Evolutionary conservation across 23 red algal genomes (phyloP), one percentile per base, ranked within the genome.

Genomic region (Chondrus crispus): DNA sequence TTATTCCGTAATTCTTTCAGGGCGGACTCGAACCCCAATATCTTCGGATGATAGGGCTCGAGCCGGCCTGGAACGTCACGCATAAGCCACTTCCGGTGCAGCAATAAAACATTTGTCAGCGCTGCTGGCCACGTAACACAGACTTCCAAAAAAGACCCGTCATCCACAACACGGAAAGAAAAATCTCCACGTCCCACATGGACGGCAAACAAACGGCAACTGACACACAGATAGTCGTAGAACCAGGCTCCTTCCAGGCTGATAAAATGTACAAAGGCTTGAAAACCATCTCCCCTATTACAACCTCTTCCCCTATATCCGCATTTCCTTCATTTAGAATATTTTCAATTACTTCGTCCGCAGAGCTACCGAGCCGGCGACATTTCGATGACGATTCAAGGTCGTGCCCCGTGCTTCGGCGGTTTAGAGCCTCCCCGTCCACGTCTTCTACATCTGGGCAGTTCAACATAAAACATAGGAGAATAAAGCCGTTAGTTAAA

Each of bases 191-290:
- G 58, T 8, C 58, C 58, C 58, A 64, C 58, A 42, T 57, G 35
- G 47, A 29, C 45, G 80, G 80, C 11, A 84, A 9, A 20, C 39
- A 29, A 39, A 84, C 37, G 0, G 2, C 80, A 62, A 44, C 29
- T 43, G 4, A 20, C 50, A 54, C 29, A 40, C 33, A 62, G 39
- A 13, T 54, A 1, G 19, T 64, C 22, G 33, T 43, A 16, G 28
- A 64, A 18, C 43, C 6, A 20, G 80, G 54, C 24, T 84, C 54
- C 12, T 50, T 84, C 80, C 80, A 84, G 20, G 35, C 55, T 24
- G 55, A 84, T 1, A 84, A 0, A 28, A 84, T 44, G 38, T 68
- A 62, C 24, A 68, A 57, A 54, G 80, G 80, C 54, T 84, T 38
- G 44, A 84, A 84, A 0, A 3, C 16, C n/a, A n/a, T n/a, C n/a